These are phyloP conservation scores for Zymoseptoria passerinii DNA, from an alignment of 2,329 filamentous ascomycete genomes.

Conservation along the genomic window DNA sequence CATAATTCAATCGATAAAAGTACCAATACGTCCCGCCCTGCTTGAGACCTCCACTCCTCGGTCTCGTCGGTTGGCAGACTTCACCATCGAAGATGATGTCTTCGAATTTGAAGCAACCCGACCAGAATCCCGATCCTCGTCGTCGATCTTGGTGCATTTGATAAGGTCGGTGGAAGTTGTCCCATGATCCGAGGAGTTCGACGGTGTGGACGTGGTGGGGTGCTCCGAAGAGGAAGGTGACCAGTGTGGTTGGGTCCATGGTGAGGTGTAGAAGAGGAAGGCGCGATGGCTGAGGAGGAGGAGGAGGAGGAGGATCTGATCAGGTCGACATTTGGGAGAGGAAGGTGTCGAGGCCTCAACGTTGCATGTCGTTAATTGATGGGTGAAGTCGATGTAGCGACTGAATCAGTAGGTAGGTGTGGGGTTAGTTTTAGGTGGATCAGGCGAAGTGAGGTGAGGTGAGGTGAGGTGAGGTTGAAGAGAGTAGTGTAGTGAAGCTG, in stretches of 20 bases:
- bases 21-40: conserved; percentile 96
- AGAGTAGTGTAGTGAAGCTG: too few species aligned
- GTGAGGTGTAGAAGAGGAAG: background rate
- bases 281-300: background rate
- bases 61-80: conserved; percentile 41
- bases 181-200: conserved; percentile 84
- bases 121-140: conserved; percentile 69
- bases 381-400: background rate
- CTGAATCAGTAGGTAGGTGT: background rate
- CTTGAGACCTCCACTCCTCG: conserved; percentile 70
- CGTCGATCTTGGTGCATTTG: conserved; percentile 71
- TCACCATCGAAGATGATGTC: conserved; percentile 78
- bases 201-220: conserved; percentile 57
- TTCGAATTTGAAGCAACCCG: conserved; percentile 75
- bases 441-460: background rate
- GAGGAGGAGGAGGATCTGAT: background rate
- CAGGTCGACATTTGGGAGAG: background rate
- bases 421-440: too few species aligned
- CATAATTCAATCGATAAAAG: conserved; percentile 83
- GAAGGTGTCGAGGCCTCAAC: background rate
- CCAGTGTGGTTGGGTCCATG: conserved; percentile 31
- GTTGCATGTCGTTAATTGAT: background rate
- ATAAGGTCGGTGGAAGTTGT: conserved; percentile 78
- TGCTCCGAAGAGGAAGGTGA: conserved; percentile 32
- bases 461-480: too few species aligned